Evolutionary conservation across 208 protist genomes (phyloP).

Genomic region (Herpetomonas tarakana): DNA sequence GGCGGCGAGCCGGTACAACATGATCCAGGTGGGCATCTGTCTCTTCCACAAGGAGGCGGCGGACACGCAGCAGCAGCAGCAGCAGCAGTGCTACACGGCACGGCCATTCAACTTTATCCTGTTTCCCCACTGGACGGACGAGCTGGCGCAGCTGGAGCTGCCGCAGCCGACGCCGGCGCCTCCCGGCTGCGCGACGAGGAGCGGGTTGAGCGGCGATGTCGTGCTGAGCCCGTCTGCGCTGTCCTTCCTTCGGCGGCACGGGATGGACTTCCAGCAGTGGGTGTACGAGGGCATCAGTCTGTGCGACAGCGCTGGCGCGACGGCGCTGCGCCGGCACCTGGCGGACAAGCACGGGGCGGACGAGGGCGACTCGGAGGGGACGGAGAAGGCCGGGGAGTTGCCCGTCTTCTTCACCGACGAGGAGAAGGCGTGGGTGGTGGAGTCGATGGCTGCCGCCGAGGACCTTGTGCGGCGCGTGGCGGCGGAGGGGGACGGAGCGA

Average conservation of each 20-base stretch:
- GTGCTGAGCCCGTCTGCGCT: slow-evolving; percentile 59
- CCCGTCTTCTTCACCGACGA: slow-evolving; percentile 36
- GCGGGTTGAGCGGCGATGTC: no score
- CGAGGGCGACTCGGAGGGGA: no score
- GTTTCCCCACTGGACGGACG: slow-evolving; percentile 54
- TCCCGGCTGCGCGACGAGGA: no score
- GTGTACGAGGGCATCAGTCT: slow-evolving; percentile 61
- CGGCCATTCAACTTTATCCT: slow-evolving; percentile 77
- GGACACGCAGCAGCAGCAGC: neutral
- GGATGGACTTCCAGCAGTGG: slow-evolving; percentile 84
- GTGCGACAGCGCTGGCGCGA: slow-evolving; percentile 36
- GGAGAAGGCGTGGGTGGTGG: slow-evolving; percentile 46
- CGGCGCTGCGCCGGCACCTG: slow-evolving; percentile 24
- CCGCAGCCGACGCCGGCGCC: no score
- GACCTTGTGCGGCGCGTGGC: slow-evolving; percentile 29
- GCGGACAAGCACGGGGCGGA: slow-evolving; percentile 2
- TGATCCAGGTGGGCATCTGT: slow-evolving; percentile 84
- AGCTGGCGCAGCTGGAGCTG: slow-evolving; percentile 23
- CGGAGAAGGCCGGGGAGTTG: slow-evolving; percentile 2
- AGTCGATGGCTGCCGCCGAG: slow-evolving; percentile 17
- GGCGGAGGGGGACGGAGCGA: slow-evolving; percentile 7
- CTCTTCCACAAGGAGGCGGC: slow-evolving; percentile 52
- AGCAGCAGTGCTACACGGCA: slow-evolving; percentile 29
- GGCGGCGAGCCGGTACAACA: slow-evolving; percentile 59
- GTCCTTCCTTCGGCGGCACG: slow-evolving; percentile 63